Evolutionary conservation across 257 asterid genomes (phyloP).

Genomic region (Plantago ovata): DNA sequence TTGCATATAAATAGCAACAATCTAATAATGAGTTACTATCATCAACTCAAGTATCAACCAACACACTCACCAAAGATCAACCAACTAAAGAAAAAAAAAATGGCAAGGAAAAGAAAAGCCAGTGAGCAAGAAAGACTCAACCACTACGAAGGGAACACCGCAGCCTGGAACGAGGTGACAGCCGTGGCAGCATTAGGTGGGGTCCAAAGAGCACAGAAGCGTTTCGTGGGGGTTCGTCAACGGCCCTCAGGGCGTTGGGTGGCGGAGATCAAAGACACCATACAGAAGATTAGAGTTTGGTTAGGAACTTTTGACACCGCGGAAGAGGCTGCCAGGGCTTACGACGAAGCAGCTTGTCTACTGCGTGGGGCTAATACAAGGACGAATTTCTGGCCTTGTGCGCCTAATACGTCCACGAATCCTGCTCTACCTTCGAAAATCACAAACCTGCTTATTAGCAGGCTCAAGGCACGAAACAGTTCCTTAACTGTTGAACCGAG

Average conservation of each 20-base stretch:
- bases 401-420: conserved; percentile 34
- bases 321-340: conserved; percentile 77
- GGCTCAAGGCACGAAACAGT: conserved; percentile 62
- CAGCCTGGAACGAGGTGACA: conserved; percentile 51
- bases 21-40: background rate
- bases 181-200: conserved; percentile 52
- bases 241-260: conserved; percentile 87
- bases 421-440: conserved; percentile 71
- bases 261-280: conserved; percentile 78
- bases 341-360: conserved; percentile 79
- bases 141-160: conserved; percentile 18
- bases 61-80: background rate
- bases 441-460: conserved; percentile 59
- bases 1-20: conserved; percentile 19
- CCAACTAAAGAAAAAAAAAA: conserved; percentile 17
- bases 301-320: conserved; percentile 78
- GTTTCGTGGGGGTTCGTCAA: conserved; percentile 75
- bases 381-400: conserved; percentile 74
- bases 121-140: conserved; percentile 22
- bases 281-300: conserved; percentile 77
- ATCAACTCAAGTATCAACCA: no score
- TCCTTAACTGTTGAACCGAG: conserved; percentile 26
- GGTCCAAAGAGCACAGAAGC: conserved; percentile 42
- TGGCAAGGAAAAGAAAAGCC: conserved; percentile 69
- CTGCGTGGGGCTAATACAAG: conserved; percentile 85